Evolutionary conservation across 768 basidiomycete genomes (phyloP).

Genomic region (Trametes villosa): DNA sequence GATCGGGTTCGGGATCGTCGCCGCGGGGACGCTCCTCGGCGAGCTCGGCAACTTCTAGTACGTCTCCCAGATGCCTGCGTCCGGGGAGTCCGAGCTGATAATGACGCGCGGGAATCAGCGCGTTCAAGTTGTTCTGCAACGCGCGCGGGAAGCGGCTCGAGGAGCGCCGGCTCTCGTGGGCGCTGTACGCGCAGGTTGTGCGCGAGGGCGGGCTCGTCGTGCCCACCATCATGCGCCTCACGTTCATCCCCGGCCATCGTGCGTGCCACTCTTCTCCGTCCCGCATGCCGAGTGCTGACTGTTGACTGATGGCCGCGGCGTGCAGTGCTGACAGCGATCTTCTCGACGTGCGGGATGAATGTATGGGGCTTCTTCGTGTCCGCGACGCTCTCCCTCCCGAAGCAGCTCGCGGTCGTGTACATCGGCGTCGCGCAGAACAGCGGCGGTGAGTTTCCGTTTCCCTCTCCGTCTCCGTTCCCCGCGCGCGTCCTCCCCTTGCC

Average conservation of each 20-base stretch:
- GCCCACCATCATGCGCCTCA: constrained; percentile 72
- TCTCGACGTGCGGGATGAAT: constrained; percentile 84
- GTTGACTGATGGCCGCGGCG: constrained; percentile 67
- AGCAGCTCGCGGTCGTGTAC: constrained; percentile 90
- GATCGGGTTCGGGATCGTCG: constrained; percentile 83
- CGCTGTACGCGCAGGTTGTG: constrained; percentile 58
- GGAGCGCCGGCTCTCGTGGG: constrained; percentile 47
- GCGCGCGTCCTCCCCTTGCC: no score
- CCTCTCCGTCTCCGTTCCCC: no score
- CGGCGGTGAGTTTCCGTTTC: neutral
- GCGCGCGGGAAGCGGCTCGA: constrained; percentile 70
- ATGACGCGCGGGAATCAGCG: constrained; percentile 45
- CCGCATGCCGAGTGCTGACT: neutral
- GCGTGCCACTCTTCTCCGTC: constrained; percentile 32
- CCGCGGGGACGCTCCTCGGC: constrained; percentile 78
- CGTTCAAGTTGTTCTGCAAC: constrained; percentile 80
- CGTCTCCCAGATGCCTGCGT: constrained; percentile 28
- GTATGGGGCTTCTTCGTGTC: constrained; percentile 75
- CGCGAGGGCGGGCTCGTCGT: constrained; percentile 89
- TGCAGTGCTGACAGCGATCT: constrained; percentile 79
- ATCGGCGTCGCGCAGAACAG: constrained; percentile 53
- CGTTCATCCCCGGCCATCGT: constrained; percentile 87
- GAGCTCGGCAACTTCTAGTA: constrained; percentile 88
- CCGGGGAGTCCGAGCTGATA: neutral
- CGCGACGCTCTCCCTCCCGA: constrained; percentile 78